These are phyloP conservation scores for Capsicum chinense DNA, from an alignment of 257 asterid species.

Conservation along the genomic window DNA sequence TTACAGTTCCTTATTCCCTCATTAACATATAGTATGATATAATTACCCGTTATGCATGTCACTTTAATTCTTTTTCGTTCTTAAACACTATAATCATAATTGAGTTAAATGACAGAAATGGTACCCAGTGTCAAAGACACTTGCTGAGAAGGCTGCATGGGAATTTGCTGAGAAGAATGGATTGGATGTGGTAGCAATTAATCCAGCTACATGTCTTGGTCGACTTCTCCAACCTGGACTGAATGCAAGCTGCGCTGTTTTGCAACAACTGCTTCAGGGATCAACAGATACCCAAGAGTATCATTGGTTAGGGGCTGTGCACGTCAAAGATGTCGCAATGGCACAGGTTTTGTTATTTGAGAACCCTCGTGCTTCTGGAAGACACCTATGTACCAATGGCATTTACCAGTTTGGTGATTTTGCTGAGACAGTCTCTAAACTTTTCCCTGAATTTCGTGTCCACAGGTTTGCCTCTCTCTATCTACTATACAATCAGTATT, in stretches of 20 bases:
- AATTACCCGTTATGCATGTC: neutral
- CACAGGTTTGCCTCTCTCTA: constrained; percentile 62
- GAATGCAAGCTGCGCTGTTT: constrained; percentile 86
- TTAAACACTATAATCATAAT: neutral
- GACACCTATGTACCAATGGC: constrained; percentile 90
- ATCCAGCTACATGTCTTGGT: constrained; percentile 85
- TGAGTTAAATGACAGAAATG: constrained; percentile 58
- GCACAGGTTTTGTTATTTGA: constrained; percentile 74
- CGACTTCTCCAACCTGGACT: constrained; percentile 69
- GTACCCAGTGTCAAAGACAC: constrained; percentile 89
- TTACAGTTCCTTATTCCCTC: neutral
- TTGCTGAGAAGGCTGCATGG: constrained; percentile 91
- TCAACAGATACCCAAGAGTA: constrained; percentile 80
- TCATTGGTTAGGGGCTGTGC: constrained; percentile 92
- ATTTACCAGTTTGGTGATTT: constrained; percentile 78
- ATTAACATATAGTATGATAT: neutral
- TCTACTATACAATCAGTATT: neutral
- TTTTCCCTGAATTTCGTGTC: constrained; percentile 67
- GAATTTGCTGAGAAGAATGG: constrained; percentile 63
- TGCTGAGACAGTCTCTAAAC: constrained; percentile 61
- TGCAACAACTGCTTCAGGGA: constrained; percentile 77
- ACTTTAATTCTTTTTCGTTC: neutral
- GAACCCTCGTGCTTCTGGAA: constrained; percentile 68
- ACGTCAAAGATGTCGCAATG: constrained; percentile 82
- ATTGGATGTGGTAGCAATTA: constrained; percentile 75